Evolutionary conservation across 805 yeast genomes (phyloP), one percentile per base, ranked within the genome.

Genomic region (Huiozyma naganishii): DNA sequence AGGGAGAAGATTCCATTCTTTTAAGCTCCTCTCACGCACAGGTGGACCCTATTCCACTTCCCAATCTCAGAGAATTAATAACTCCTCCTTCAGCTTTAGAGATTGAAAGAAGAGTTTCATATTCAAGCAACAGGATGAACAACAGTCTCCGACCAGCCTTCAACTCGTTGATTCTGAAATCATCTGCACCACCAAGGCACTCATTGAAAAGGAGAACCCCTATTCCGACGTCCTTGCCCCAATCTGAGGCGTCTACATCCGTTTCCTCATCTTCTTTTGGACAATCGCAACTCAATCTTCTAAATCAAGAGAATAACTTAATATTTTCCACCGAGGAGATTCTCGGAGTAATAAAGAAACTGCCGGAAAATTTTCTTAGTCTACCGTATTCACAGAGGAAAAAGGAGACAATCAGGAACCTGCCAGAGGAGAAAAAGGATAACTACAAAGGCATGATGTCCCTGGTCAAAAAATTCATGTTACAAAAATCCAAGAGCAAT

Each of bases 321-420:
- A 17, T 17, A 17, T 17, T 17, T 4, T 17, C 23, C 23, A 17
- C 23, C 23, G 23, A 17, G 23, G 23, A 17, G 23, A 17, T 17
- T 17, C 23, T 17, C 23, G 23, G 23, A 17, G 23, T 69, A 7
- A 54, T 63, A 11, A 53, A 52, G 4, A 52, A 56, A 41, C 54
- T 77, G 23, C 84, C 84, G 0, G 58, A 67, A 1, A 71, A 77
- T 52, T 79, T 77, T 53, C 64, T 68, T 45, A 73, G 71, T 27
- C 61, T 77, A 47, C 83, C 83, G 0, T 78, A 78, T 53, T 75
- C 83, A 1, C 80, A 75, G 51, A 63, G 86, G 42, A 73, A 76
- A 45, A 75, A 67, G 48, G 46, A 66, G 2, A 44, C 68, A 45
- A 39, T 57, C 10, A 65, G 65, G 12, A 36, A 64, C n/a, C 55